These are phyloP conservation scores for Citrus trifoliata DNA, from an alignment of 345 rosid genomes.

Conservation along the genomic window DNA sequence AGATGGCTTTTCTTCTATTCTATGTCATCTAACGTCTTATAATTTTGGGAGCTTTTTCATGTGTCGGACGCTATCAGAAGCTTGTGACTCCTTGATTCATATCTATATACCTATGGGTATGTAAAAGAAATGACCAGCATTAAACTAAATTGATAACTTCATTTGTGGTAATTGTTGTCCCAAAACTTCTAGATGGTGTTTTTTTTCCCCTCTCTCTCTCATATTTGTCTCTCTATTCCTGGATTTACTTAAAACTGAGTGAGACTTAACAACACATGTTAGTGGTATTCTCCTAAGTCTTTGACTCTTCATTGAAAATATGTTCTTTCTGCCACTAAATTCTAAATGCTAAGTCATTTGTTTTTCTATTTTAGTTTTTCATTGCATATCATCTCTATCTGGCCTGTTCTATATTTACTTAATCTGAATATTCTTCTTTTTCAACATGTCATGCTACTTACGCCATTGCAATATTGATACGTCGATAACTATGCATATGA, in stretches of 20 bases:
- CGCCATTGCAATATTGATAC: neutral
- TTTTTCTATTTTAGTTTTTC: too few relatives aligned
- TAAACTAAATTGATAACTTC: slow-evolving; percentile 4
- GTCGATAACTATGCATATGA: neutral
- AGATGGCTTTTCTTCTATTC: neutral
- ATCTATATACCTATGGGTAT: neutral
- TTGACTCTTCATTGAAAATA: neutral
- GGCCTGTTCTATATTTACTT: neutral
- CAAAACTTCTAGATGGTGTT: neutral
- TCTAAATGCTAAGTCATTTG: neutral
- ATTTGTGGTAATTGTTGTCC: neutral
- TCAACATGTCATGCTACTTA: neutral
- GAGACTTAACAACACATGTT: neutral
- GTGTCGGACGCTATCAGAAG: neutral
- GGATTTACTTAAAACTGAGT: neutral
- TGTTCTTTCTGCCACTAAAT: neutral
- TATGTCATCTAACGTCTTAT: neutral
- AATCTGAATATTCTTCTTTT: neutral
- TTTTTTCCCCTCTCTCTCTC: neutral
- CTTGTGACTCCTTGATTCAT: neutral
- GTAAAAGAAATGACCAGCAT: neutral
- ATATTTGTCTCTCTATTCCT: neutral
- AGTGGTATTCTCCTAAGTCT: neutral
- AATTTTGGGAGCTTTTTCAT: neutral
- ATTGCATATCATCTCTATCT: neutral